phyloP scores from a whole-genome alignment of 148 eudicot genomes.

The Bassia scoparia region DNA sequence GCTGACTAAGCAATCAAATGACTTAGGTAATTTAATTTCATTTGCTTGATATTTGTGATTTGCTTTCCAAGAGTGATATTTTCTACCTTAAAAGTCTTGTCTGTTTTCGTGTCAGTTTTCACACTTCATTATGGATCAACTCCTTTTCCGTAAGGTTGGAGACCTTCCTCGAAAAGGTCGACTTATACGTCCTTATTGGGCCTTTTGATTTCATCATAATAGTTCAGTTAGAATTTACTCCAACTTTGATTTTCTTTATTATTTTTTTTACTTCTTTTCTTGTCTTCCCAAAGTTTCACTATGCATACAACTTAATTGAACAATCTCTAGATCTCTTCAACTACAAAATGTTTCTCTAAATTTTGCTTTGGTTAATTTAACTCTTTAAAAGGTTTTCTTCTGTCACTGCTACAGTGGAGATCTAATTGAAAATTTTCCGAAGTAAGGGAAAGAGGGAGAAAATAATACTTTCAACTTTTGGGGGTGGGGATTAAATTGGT shows the following conservation, averaged over 20 bases:
- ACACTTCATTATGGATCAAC: background rate
- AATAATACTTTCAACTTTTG: background rate
- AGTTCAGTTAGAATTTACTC: background rate
- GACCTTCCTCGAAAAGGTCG: background rate
- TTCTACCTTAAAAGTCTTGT: slow-evolving; percentile 19
- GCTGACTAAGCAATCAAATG: slow-evolving; percentile 7
- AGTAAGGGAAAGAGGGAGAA: background rate
- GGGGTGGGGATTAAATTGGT: background rate
- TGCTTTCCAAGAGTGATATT: slow-evolving; percentile 8
- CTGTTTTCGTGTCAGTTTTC: slow-evolving; percentile 11
- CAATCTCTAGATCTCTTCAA: background rate
- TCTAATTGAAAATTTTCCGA: background rate
- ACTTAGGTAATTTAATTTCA: slow-evolving; percentile 8
- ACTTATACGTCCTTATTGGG: slow-evolving; percentile 15
- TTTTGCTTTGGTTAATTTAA: background rate
- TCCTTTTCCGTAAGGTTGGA: background rate
- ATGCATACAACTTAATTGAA: background rate
- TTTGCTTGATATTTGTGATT: slow-evolving; percentile 13
- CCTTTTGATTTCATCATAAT: slow-evolving; percentile 4
- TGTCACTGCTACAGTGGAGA: background rate
- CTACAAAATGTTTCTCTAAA: background rate
- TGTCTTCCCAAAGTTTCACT: background rate
- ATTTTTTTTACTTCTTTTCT: background rate
- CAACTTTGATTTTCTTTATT: slow-evolving; percentile 5
- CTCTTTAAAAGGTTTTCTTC: background rate